These are phyloP conservation scores for Phytophthora idaei DNA, from an alignment of 352 stramenopile species.

Conservation along the genomic window DNA sequence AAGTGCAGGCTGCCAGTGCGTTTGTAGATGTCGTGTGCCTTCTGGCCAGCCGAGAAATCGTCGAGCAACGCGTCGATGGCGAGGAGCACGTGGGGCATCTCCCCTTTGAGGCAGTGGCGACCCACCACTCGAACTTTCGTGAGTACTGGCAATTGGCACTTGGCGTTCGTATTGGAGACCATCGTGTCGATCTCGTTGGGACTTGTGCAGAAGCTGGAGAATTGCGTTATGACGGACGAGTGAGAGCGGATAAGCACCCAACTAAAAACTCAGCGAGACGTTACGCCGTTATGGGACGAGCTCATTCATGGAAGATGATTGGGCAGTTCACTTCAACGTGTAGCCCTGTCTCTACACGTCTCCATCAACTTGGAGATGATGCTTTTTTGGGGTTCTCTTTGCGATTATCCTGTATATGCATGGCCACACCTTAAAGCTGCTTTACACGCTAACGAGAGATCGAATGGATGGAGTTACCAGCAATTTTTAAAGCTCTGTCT, in stretches of 20 bases:
- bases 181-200: slow-evolving; percentile 10
- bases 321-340: slow-evolving; percentile 21
- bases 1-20: slow-evolving; percentile 25
- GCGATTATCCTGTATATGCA: not conserved
- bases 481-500: slow-evolving; percentile 6
- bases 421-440: not conserved
- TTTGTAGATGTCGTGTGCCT: slow-evolving; percentile 28
- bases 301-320: slow-evolving; percentile 2
- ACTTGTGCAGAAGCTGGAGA: slow-evolving; percentile 15
- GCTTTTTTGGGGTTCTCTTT: not conserved
- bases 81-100: slow-evolving; percentile 30
- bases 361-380: slow-evolving; percentile 14
- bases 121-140: slow-evolving; percentile 19
- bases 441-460: too few relatives aligned
- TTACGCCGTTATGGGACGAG: slow-evolving; percentile 4
- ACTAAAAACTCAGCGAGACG: not conserved
- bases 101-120: slow-evolving; percentile 20
- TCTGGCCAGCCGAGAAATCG: slow-evolving; percentile 26
- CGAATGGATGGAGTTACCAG: not conserved
- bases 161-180: slow-evolving; percentile 12
- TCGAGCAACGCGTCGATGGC: slow-evolving; percentile 30
- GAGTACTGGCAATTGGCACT: slow-evolving; percentile 28
- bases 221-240: slow-evolving; percentile 29
- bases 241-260: not conserved
- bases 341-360: slow-evolving; percentile 13